Base-by-base conservation (phyloP, 208 protist species). In the Acanthamoeba castellanii region DNA sequence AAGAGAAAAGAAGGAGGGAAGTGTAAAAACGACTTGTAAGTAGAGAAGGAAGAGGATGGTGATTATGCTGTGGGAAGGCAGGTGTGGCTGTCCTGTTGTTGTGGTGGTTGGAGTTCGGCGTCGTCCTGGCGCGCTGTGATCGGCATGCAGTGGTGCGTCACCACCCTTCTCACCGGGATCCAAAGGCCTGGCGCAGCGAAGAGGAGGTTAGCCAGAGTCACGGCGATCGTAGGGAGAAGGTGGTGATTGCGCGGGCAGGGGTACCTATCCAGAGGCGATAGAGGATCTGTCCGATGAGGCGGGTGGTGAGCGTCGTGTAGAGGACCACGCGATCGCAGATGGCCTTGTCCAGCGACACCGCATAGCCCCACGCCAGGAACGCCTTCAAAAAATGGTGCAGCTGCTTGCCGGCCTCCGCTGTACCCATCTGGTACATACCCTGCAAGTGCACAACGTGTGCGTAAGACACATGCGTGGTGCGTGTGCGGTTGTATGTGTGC, bases 261-360 rank as follows among this genome's bases (percentile, higher is more conserved):
- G 55, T 20, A 88, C 81, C 81, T 8, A 66, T 88, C 81, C 81
- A 88, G 27, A 85, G 45, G 45, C 76, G 76, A 59, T 59, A 85
- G 81, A 88, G 13, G 81, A 88, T 64, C n/a, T 64, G 50, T 20
- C 81, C 45, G 9, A 32, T 22, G 81, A 88, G n/a, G 45, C 81
- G 45, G 8, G 52, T 64, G 81, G 81, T 14, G n/a, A 64, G 50
- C 50, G 32, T 66, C 6, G 27, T 64, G 81, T 20, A 64, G 52
- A 88, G n/a, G 20, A 88, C 81, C 50, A 88, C 52, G 30, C 81
- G 81, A 64, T 88, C 81, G 81, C 81, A 88, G 81, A 30, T 66
- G 50, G 81, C 50, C 52, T 88, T 61, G 27, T 88, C 81, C 81
- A 88, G n/a, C 30, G 81, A 64, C 52, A 88, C 30, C 22, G 27